Evolutionary conservation across 2,329 filamentous ascomycete genomes (phyloP).

Genomic region (Talaromyces sp.): DNA sequence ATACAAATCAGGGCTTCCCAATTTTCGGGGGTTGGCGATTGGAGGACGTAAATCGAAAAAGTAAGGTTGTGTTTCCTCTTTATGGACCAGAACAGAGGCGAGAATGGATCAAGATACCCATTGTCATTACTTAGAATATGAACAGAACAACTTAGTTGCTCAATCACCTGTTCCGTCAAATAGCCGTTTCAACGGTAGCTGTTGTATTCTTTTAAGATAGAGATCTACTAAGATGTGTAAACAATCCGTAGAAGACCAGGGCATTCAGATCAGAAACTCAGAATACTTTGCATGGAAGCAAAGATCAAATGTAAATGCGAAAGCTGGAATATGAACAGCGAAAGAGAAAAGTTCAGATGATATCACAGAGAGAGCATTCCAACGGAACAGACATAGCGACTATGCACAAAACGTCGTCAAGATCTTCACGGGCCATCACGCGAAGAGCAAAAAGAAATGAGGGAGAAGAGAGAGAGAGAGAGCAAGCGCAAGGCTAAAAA

Average conservation of each 20-base stretch:
- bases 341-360: not conserved
- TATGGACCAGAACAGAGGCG: not conserved
- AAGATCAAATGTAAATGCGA: not conserved
- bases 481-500: conserved; percentile 10
- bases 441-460: conserved; percentile 15
- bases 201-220: too few species aligned
- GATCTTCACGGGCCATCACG: conserved; percentile 27
- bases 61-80: conserved; percentile 22
- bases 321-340: not conserved
- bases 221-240: too few species aligned
- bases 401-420: conserved; percentile 16
- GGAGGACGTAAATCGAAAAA: conserved; percentile 61
- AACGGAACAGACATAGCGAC: conserved; percentile 13
- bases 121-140: not conserved
- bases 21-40: conserved; percentile 72
- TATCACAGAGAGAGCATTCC: conserved; percentile 7
- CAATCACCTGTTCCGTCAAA: too few species aligned
- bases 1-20: conserved; percentile 65
- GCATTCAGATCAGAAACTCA: not conserved
- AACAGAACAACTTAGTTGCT: not conserved
- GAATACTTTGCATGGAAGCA: not conserved
- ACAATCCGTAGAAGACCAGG: not conserved
- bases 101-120: conserved; percentile 11
- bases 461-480: not conserved
- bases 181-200: too few species aligned